Evolutionary conservation across 495 filamentous ascomycete species (phyloP).

Genomic region (Aspergillus ostianus): DNA sequence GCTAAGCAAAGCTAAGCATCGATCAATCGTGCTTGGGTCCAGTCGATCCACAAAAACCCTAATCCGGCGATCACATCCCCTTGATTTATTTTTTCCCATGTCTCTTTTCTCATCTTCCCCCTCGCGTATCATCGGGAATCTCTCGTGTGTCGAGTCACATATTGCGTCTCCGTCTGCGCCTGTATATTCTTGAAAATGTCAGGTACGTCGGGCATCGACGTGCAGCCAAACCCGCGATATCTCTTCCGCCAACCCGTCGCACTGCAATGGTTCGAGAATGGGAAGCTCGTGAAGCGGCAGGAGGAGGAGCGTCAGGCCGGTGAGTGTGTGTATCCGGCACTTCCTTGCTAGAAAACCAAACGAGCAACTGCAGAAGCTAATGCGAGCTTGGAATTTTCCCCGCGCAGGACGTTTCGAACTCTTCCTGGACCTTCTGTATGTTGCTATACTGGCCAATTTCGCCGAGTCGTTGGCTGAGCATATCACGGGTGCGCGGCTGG

Average conservation of each 20-base stretch:
- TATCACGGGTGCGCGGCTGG: constrained; percentile 43
- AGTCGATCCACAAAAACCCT: neutral
- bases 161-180: neutral
- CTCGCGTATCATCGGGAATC: neutral
- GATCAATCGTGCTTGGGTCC: neutral
- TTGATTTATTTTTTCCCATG: neutral
- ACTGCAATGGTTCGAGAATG: constrained; percentile 42
- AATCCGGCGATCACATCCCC: neutral
- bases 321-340: constrained; percentile 4
- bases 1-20: neutral
- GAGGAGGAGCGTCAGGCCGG: constrained; percentile 39
- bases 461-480: constrained; percentile 45
- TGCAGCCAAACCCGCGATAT: constrained; percentile 25
- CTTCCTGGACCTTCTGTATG: constrained; percentile 50
- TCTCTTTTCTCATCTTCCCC: neutral
- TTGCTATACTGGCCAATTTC: constrained; percentile 45
- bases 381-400: neutral
- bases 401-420: constrained; percentile 44
- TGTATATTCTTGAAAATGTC: neutral
- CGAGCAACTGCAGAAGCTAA: constrained; percentile 1
- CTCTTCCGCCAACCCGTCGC: constrained; percentile 38
- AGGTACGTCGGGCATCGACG: constrained; percentile 12
- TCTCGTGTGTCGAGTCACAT: neutral
- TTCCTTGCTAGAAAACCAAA: too few species aligned
- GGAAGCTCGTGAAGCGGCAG: constrained; percentile 30